Evolutionary conservation across 2,329 filamentous ascomycete species (phyloP).

Genomic region (Colletotrichum australisinense): DNA sequence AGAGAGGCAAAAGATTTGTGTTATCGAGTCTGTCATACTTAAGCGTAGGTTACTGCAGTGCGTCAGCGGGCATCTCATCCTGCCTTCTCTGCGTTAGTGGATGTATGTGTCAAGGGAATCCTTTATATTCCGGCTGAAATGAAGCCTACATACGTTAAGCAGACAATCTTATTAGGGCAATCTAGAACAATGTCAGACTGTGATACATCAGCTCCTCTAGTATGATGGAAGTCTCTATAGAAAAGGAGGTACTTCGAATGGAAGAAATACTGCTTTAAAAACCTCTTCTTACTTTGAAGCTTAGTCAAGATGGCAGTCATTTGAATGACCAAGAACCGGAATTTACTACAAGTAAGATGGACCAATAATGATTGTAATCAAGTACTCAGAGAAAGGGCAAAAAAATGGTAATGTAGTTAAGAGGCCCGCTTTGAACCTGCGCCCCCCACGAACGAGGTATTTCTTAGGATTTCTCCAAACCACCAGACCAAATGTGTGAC

Average conservation of each 20-base stretch:
- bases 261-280: too few species aligned
- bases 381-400: neutral
- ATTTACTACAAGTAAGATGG: neutral
- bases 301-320: too few species aligned
- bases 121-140: rapidly evolving
- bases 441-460: neutral
- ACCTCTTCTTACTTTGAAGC: too few species aligned
- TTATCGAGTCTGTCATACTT: neutral
- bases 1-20: too few species aligned
- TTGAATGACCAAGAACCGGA: too few species aligned
- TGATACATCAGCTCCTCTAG: too few species aligned
- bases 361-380: too few species aligned
- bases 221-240: too few species aligned
- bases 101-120: neutral
- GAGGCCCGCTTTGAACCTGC: neutral
- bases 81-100: neutral
- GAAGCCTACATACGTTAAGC: rapidly evolving
- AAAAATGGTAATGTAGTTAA: neutral
- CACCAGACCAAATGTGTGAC: neutral
- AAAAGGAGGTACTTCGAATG: too few species aligned
- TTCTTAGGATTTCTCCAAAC: neutral
- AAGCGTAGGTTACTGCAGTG: neutral
- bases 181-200: neutral
- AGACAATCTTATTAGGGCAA: neutral
- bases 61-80: neutral